Conservation (phyloP, 768 basidiomycete species). For the Cubamyces sp. region DNA sequence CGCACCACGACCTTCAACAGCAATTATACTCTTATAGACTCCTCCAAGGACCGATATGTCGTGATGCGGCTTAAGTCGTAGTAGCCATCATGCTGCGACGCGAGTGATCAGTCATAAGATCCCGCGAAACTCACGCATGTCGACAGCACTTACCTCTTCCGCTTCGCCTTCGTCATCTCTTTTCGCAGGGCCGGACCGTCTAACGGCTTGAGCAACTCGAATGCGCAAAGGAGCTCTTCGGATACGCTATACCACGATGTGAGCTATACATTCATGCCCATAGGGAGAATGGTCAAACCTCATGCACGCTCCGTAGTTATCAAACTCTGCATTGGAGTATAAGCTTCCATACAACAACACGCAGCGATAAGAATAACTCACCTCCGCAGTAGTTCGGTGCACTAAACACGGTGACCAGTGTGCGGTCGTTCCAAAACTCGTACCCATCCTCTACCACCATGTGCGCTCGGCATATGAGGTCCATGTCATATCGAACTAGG, state of each 20-base stretch:
- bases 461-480: constrained; percentile 98
- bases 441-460: constrained; percentile 99
- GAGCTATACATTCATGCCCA: background rate
- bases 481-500: constrained; percentile 95
- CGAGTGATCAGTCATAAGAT: background rate
- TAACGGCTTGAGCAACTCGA: constrained; percentile 94
- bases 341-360: constrained; percentile 7
- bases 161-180: constrained; percentile 98
- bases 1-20: constrained; percentile 16
- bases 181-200: constrained; percentile 94
- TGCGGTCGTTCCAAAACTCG: constrained; percentile 99
- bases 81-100: constrained; percentile 36
- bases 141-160: constrained; percentile 77
- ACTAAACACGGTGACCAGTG: constrained; percentile 97
- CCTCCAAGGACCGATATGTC: constrained; percentile 16
- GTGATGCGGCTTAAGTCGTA: constrained; percentile 30
- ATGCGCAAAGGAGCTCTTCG: constrained; percentile 95
- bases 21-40: constrained; percentile 32
- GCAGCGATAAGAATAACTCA: constrained; percentile 46
- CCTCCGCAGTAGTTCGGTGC: constrained; percentile 97
- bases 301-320: constrained; percentile 96
- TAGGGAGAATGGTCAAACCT: constrained; percentile 52
- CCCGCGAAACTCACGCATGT: background rate
- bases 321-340: constrained; percentile 64
- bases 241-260: constrained; percentile 65